phyloP scores from a whole-genome alignment of 2,329 filamentous ascomycete species.

The Neonectria faginata region DNA sequence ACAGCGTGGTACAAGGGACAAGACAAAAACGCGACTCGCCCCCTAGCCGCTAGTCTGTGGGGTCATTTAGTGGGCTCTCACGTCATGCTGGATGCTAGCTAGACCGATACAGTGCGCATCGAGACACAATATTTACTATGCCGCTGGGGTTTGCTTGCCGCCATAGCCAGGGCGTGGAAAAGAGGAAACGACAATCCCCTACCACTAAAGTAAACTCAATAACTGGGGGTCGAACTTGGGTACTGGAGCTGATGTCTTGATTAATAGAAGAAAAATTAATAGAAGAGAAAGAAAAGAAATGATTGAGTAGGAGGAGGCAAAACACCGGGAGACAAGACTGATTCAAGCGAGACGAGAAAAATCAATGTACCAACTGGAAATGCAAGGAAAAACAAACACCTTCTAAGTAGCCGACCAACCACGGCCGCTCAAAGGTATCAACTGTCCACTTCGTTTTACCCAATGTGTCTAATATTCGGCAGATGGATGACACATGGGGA shows the following conservation, averaged over 20 bases:
- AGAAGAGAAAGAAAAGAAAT: too few relatives aligned
- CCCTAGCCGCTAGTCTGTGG: conserved; percentile 17
- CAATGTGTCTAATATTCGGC: not conserved
- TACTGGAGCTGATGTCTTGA: not conserved
- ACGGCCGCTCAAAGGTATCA: not conserved
- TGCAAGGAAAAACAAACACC: too few relatives aligned
- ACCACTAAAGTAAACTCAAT: not conserved
- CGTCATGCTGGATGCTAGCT: conserved; percentile 10
- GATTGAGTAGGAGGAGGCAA: not conserved
- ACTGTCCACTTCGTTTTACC: not conserved
- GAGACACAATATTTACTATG: not conserved
- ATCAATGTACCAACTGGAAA: not conserved
- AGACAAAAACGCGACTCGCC: conserved; percentile 9
- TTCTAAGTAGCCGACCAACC: not conserved
- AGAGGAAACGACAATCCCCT: not conserved
- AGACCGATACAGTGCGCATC: not conserved
- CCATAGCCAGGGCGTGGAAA: not conserved
- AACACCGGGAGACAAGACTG: not conserved
- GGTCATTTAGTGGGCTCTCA: too few relatives aligned
- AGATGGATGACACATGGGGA: conserved; percentile 7
- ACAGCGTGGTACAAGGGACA: not conserved
- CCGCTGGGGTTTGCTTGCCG: not conserved
- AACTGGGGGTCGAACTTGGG: not conserved
- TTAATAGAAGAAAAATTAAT: not conserved
- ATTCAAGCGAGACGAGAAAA: not conserved